These are phyloP conservation scores for Quercus gilva DNA, from an alignment of 306 rosid genomes.

Conservation along the genomic window DNA sequence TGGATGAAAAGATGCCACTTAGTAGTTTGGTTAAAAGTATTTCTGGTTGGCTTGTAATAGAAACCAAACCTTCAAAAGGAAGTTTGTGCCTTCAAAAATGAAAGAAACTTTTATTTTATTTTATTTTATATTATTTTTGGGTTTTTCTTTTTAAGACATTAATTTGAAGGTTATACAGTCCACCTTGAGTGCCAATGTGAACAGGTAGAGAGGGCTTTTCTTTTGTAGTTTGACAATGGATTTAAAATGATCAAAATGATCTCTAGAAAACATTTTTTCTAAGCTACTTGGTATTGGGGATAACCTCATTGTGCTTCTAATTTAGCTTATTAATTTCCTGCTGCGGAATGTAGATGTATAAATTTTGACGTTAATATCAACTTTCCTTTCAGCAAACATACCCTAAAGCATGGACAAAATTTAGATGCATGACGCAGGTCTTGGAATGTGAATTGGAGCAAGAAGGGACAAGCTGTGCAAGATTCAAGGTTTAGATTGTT, in stretches of 20 bases:
- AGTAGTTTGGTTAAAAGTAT: neutral
- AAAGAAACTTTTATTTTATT: no score
- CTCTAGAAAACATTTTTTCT: neutral
- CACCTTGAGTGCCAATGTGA: neutral
- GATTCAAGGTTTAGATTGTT: constrained; percentile 3
- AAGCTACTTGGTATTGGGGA: neutral
- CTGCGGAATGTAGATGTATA: neutral
- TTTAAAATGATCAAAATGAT: neutral
- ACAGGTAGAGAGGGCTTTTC: neutral
- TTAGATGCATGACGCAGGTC: neutral
- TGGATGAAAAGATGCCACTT: neutral
- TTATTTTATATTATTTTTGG: no score
- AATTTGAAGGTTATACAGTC: neutral
- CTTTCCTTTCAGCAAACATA: neutral
- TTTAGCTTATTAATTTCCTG: neutral
- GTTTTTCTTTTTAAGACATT: neutral
- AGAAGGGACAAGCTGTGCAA: neutral
- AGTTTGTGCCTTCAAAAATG: neutral
- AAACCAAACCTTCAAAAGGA: neutral
- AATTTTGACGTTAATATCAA: neutral
- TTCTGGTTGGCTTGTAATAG: neutral
- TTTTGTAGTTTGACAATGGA: neutral
- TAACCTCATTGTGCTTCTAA: neutral
- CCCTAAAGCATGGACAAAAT: neutral
- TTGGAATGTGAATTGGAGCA: neutral